Conservation (phyloP, 306 rosid species). For the Prunus kanzakura region DNA sequence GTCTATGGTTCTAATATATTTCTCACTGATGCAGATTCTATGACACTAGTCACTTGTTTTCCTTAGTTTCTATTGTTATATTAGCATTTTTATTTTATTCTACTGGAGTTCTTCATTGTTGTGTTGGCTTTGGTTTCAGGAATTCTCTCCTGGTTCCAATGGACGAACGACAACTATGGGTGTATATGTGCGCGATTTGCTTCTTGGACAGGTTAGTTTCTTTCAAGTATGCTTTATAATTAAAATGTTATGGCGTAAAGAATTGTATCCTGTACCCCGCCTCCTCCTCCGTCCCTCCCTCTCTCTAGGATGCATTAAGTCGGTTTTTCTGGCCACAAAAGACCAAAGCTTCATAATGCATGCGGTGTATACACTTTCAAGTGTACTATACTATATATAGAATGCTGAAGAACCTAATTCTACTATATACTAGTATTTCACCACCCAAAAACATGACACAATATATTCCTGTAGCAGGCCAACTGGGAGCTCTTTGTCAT, state of each 20-base stretch:
- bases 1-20: not conserved
- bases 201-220: conserved; percentile 92
- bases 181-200: conserved; percentile 87
- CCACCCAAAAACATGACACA: not conserved
- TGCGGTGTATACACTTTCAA: not conserved
- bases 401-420: not conserved
- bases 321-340: not conserved
- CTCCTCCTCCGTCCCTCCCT: not conserved
- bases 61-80: conserved; percentile 2
- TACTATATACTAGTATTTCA: not conserved
- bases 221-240: not conserved
- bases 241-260: not conserved
- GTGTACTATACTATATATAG: not conserved
- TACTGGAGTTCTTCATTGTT: not conserved
- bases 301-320: not conserved
- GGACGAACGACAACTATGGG: conserved; percentile 98
- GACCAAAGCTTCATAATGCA: not conserved
- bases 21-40: not conserved
- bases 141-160: conserved; percentile 96
- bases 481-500: not conserved
- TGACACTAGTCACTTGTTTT: not conserved
- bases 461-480: not conserved
- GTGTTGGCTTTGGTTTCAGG: conserved; percentile 46
- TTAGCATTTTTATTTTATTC: conserved; percentile 3
- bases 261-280: not conserved